phyloP scores from a whole-genome alignment of 768 basidiomycete species.

The Lactarius pseudohatsudake region DNA sequence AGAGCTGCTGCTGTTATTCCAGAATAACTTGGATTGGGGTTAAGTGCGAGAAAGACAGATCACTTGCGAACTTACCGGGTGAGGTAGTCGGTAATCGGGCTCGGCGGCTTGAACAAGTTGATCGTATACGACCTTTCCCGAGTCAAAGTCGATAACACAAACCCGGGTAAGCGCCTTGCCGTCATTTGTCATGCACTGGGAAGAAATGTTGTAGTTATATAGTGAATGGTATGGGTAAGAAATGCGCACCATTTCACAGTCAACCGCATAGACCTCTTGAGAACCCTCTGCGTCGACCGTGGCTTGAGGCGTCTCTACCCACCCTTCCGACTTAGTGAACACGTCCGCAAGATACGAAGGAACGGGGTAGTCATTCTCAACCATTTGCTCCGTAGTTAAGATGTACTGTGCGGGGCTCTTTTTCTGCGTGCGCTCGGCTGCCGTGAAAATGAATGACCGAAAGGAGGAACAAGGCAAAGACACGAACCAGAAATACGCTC shows the following conservation, averaged over 20 bases:
- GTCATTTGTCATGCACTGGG: slow-evolving; percentile 82
- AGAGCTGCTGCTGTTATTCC: slow-evolving; percentile 85
- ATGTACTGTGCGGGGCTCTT: slow-evolving; percentile 70
- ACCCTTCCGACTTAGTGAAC: slow-evolving; percentile 63
- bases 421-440: slow-evolving; percentile 61
- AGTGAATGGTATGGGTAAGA: not conserved
- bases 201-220: not conserved
- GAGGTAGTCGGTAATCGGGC: slow-evolving; percentile 88
- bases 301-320: slow-evolving; percentile 77
- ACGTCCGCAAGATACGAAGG: slow-evolving; percentile 82
- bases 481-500: slow-evolving; percentile 43
- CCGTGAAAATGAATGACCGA: not conserved
- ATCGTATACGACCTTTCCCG: slow-evolving; percentile 78
- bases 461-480: not conserved
- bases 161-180: slow-evolving; percentile 88
- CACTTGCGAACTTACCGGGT: slow-evolving; percentile 57
- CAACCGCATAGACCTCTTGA: slow-evolving; percentile 73
- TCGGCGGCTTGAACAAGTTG: slow-evolving; percentile 84
- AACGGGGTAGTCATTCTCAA: slow-evolving; percentile 90
- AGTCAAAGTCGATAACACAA: slow-evolving; percentile 75
- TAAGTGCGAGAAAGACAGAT: not conserved
- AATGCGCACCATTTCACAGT: slow-evolving; percentile 90
- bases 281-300: slow-evolving; percentile 34
- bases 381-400: slow-evolving; percentile 81
- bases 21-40: slow-evolving; percentile 65